Evolutionary conservation across 2,329 filamentous ascomycete genomes (phyloP), one percentile per base, ranked within the genome.

Genomic region (Beauveria bassiana): DNA sequence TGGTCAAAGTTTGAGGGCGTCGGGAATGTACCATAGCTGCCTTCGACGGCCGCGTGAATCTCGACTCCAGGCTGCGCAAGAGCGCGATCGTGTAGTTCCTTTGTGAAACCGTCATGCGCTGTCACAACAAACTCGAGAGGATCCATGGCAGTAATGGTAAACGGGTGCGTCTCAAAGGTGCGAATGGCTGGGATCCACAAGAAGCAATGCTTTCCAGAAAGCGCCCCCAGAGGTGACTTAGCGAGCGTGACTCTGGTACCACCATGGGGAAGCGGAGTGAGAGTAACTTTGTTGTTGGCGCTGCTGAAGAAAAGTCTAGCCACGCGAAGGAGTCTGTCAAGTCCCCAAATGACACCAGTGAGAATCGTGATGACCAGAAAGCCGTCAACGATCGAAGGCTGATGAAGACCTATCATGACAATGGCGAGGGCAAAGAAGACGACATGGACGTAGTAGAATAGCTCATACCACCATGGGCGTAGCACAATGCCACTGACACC

Each of bases 161-260:
- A 88, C 0, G 85, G 85, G 64, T 89, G 86, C 2, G 81, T 84
- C 70, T 88, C 82, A 20, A 81, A 73, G 1, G 74, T 65, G 10
- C 85, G 79, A 53, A 88, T 77, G 5, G 73, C 73, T 0, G 86
- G 86, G 7, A 88, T 79, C 83, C 84, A 88, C 34, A 88, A 70
- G 67, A 86, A 87, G 66, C 82, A 84, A 68, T 89, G 86, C 64
- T 82, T 81, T 1, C 84, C 85, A 0, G 85, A 78, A 2, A 73
- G 70, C 1, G 79, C 79, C 2, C 73, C 70, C 0, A 75, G 63
- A 1, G 79, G 78, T 3, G 78, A 76, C 69, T 82, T 81, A 55
- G 76, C 72, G 38, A 86, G 71, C 0, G 78, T 75, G n/a, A 86
- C 77, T 43, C 81, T 79, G 20, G 82, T 85, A 54, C 78, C 82